Percentiles rank a stretch among this genome's conserved stretches.
Conservation (phyloP, 106 monocot species). For the Ottelia alismoides region DNA sequence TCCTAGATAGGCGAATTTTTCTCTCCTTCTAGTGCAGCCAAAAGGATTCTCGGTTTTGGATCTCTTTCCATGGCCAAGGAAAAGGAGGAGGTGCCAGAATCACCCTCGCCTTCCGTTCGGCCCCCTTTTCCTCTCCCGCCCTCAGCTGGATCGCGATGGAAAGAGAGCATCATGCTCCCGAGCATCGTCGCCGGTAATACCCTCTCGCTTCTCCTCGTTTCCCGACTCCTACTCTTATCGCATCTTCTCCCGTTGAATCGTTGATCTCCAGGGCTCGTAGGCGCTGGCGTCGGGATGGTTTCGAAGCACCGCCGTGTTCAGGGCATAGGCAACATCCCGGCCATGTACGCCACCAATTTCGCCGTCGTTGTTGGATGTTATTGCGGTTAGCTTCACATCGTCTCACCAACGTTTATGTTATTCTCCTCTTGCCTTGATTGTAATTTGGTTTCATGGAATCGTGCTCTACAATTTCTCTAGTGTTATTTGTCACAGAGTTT, state of each 20-base stretch:
- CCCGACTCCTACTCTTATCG: not conserved
- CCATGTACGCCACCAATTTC: constrained; percentile 55
- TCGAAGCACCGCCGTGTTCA: constrained; percentile 55
- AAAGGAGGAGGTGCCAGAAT: not conserved
- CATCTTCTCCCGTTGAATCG: not conserved
- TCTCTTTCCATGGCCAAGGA: constrained; percentile 2
- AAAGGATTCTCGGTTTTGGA: too few relatives aligned
- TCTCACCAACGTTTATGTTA: too few relatives aligned
- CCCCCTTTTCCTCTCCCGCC: too few relatives aligned
- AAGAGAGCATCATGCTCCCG: constrained; percentile 13
- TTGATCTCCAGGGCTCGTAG: constrained; percentile 29
- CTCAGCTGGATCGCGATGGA: too few relatives aligned
- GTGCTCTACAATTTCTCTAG: too few relatives aligned
- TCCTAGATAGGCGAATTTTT: too few relatives aligned
- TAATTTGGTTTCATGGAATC: too few relatives aligned
- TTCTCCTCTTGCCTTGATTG: too few relatives aligned
- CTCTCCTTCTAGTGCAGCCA: too few relatives aligned
- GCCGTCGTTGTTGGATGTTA: constrained; percentile 76
- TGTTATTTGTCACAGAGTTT: too few relatives aligned
- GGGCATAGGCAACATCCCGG: constrained; percentile 25
- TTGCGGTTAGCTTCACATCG: constrained; percentile 63
- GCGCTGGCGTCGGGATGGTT: constrained; percentile 46
- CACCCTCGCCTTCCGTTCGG: not conserved
- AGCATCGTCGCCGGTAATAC: constrained; percentile 13
- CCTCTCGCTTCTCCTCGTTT: too few relatives aligned